Conservation (phyloP, 148 eudicot species). For the Diospyros lotus region DNA sequence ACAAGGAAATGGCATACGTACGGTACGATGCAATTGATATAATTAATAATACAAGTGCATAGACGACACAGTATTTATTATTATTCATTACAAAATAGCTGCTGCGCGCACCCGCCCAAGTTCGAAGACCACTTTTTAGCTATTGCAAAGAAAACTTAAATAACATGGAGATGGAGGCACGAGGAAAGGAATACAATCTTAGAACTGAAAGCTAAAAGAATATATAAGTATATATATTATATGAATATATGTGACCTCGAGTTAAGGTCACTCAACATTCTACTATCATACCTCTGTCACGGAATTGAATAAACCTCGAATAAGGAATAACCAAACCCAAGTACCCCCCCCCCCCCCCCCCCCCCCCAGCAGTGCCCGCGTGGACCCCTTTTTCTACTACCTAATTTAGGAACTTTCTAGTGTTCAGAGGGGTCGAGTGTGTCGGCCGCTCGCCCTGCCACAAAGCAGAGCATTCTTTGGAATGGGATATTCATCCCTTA, state of each 20-base stretch:
- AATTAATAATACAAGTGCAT: too few species aligned
- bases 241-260: slow-evolving; percentile 45
- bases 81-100: too few species aligned
- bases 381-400: not conserved
- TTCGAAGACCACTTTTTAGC: not conserved
- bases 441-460: slow-evolving; percentile 77
- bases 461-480: slow-evolving; percentile 89
- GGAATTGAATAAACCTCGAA: too few species aligned
- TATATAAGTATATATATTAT: slow-evolving; percentile 14
- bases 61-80: too few species aligned
- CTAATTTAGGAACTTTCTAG: not conserved
- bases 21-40: too few species aligned
- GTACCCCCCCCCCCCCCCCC: not conserved
- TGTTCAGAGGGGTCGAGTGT: slow-evolving; percentile 59
- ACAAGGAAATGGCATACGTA: too few species aligned
- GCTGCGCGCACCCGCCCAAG: too few species aligned
- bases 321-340: too few species aligned
- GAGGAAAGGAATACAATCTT: not conserved
- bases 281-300: too few species aligned
- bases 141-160: not conserved
- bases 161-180: not conserved
- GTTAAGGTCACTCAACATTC: slow-evolving; percentile 47
- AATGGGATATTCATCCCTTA: slow-evolving; percentile 82
- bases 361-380: not conserved
- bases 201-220: slow-evolving; percentile 26